phyloP scores from a whole-genome alignment of 1,284 basidiomycete genomes.

The Puccinia horiana region DNA sequence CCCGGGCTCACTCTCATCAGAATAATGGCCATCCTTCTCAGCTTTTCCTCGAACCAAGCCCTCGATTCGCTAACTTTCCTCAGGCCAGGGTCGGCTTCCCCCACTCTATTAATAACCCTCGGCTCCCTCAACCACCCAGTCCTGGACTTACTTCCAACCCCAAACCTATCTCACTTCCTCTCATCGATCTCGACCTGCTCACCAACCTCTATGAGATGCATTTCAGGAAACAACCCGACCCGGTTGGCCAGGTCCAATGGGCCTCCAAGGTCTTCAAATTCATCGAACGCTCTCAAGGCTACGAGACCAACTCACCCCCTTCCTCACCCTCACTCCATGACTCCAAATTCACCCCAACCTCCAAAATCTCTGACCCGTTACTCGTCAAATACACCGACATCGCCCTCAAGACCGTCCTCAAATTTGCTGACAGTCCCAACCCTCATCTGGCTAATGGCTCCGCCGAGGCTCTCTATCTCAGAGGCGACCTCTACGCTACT shows the following conservation, averaged over 20 bases:
- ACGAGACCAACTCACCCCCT: slow-evolving; percentile 60
- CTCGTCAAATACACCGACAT: slow-evolving; percentile 68
- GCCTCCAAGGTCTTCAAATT: slow-evolving; percentile 75
- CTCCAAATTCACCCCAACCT: slow-evolving; percentile 61
- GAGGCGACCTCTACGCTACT: slow-evolving; percentile 70
- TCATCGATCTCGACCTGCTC: slow-evolving; percentile 55
- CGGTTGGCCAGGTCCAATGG: slow-evolving; percentile 70
- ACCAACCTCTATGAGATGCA: slow-evolving; percentile 52
- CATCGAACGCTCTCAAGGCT: slow-evolving; percentile 67
- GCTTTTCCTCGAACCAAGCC: background rate
- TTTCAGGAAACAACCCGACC: slow-evolving; percentile 60
- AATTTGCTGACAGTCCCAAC: slow-evolving; percentile 61
- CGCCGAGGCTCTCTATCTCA: slow-evolving; percentile 73
- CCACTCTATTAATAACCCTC: background rate
- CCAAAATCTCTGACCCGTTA: slow-evolving; percentile 67
- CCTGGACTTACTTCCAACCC: background rate
- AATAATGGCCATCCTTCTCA: background rate
- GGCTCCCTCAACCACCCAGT: background rate
- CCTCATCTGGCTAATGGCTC: slow-evolving; percentile 62
- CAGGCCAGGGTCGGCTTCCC: background rate
- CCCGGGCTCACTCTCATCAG: slow-evolving; percentile 10
- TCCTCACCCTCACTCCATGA: slow-evolving; percentile 54
- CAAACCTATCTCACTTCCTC: slow-evolving; percentile 47
- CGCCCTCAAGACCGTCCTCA: slow-evolving; percentile 68
- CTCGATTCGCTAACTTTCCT: slow-evolving; percentile 7